These are phyloP conservation scores for Hygrophorus pudorinus DNA, from an alignment of 768 basidiomycete species.

Conservation along the genomic window DNA sequence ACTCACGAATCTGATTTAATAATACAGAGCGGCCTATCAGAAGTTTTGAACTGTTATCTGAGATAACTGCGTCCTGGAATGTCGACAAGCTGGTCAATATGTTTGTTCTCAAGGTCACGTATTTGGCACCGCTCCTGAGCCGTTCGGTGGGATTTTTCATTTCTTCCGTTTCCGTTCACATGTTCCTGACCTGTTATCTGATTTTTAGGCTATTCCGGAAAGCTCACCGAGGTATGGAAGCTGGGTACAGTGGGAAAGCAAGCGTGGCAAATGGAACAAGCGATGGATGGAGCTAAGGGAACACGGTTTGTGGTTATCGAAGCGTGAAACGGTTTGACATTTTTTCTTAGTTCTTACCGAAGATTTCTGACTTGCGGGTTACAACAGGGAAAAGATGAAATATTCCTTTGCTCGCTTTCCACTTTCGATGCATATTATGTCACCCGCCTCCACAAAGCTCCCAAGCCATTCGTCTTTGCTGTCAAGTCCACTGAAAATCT, in stretches of 20 bases:
- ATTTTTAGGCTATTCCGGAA: constrained; percentile 29
- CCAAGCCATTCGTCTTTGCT: constrained; percentile 78
- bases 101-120: constrained; percentile 70
- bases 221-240: constrained; percentile 38
- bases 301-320: constrained; percentile 79
- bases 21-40: constrained; percentile 78
- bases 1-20: constrained; percentile 7
- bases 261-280: constrained; percentile 94
- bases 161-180: background rate
- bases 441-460: constrained; percentile 68
- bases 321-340: constrained; percentile 70
- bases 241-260: constrained; percentile 83
- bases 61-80: constrained; percentile 83
- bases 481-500: constrained; percentile 84
- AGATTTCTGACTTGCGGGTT: background rate
- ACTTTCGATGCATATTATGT: constrained; percentile 85
- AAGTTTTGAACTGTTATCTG: constrained; percentile 73
- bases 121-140: constrained; percentile 48
- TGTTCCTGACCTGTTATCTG: background rate
- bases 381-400: constrained; percentile 73
- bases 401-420: constrained; percentile 72
- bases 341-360: constrained; percentile 5
- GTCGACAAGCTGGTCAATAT: constrained; percentile 71
- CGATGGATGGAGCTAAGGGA: constrained; percentile 83
- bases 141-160: constrained; percentile 35